Conservation (phyloP, 805 yeast genomes). For the Ogataea sp. region DNA sequence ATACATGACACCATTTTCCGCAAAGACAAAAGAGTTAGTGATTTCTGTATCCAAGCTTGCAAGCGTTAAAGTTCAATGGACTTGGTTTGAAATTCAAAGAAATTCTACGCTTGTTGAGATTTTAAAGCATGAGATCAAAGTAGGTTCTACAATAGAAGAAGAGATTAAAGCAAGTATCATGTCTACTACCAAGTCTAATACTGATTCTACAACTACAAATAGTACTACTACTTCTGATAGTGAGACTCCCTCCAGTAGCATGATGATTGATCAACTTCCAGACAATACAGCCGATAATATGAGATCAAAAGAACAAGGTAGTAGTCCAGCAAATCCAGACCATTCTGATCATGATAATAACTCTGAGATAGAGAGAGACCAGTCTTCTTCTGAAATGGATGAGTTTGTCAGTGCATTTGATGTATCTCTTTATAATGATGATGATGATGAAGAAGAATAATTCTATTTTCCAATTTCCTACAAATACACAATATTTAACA, state of each 20-base stretch:
- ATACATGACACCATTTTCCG: constrained; percentile 46
- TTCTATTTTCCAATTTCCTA: background rate
- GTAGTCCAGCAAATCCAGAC: background rate
- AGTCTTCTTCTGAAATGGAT: background rate
- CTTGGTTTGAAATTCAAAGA: constrained; percentile 45
- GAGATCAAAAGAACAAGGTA: too few species aligned
- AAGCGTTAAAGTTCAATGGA: constrained; percentile 48
- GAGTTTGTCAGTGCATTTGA: constrained; percentile 15
- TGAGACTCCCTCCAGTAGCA: background rate
- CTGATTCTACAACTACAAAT: too few species aligned
- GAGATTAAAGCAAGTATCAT: background rate
- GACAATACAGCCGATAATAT: too few species aligned
- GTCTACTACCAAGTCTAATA: too few species aligned
- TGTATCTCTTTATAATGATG: constrained; percentile 6
- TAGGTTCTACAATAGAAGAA: background rate
- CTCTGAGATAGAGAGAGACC: background rate
- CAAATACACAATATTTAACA: background rate
- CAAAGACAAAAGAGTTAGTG: constrained; percentile 43
- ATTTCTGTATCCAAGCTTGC: constrained; percentile 36
- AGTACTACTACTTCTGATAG: too few species aligned
- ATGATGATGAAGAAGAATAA: background rate
- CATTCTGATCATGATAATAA: background rate
- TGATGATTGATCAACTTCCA: too few species aligned
- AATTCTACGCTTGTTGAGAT: constrained; percentile 17
- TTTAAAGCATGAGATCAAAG: constrained; percentile 3